Evolutionary conservation across 352 stramenopile species (phyloP), one percentile per base, ranked within the genome.

Genomic region (Saprolegnia diclina): DNA sequence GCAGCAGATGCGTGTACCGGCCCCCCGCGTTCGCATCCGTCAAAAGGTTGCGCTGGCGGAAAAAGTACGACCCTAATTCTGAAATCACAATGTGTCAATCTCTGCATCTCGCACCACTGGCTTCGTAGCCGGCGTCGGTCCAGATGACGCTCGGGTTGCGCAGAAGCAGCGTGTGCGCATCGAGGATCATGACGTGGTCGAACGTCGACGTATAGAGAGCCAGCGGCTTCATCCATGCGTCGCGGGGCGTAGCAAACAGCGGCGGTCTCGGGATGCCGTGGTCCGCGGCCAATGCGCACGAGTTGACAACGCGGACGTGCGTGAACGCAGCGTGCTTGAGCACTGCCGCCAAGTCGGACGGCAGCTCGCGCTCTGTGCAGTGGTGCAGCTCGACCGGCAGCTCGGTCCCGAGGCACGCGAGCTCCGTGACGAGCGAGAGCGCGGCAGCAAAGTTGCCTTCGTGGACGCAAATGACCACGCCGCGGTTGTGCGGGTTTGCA

Each of bases 321-420:
- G 52, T n/a, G 35, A 59, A 24, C 3, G 35, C 52, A 3, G 52
- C 11, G 35, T 59, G 52, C 52, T 59, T 59, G 11, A 59, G 35
- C 35, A n/a, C 52, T 4, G 19, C 35, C 13, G 24, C 52, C 11
- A 59, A n/a, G 52, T 59, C 52, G 11, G 52, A 19, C 35, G 52
- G 52, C 13, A 59, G n/a, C 35, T 59, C 52, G 24, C 11, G 24
- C 13, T 16, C 35, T 14, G 13, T 24, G 35, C 52, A 59, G 35
- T 59, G 52, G 35, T 59, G 52, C 52, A 59, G 19, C 52, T 59
- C 52, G 13, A 59, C 35, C 13, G 52, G 52, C 24, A 59, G 19
- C 13, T 59, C 24, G 1, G 24, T 24, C 13, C 52, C 52, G 24
- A 59, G 35, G 19, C 52, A 59, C 35, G 35, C 35, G 13, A 59